A percentile compares a stretch with the other conserved stretches of the same genome.
Evolutionary conservation across 139 green algal species (phyloP).

Genomic region (Chlorella sorokiniana): DNA sequence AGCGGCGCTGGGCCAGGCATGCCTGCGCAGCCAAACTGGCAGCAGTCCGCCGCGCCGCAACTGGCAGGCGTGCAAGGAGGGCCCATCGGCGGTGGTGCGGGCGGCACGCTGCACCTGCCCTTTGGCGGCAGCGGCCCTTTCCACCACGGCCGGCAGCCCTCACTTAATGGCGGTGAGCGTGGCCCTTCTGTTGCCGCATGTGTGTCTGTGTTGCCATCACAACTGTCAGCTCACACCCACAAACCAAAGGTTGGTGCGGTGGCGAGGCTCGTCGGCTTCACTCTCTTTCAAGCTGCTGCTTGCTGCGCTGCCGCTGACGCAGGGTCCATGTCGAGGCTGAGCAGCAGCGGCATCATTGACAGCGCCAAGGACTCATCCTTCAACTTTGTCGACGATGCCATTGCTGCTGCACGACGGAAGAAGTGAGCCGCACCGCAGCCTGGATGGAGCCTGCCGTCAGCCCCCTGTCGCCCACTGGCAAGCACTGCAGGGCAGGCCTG

Average conservation of each 20-base stretch:
- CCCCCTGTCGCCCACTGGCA: too few relatives aligned
- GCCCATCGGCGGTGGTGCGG: too few relatives aligned
- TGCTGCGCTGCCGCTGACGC: not conserved
- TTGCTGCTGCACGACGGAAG: constrained; percentile 4
- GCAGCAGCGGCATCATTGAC: constrained; percentile 19
- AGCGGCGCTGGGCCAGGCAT: not conserved
- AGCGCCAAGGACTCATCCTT: constrained; percentile 24
- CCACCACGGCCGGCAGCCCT: not conserved
- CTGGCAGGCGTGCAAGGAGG: too few relatives aligned
- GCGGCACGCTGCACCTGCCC: not conserved
- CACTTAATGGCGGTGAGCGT: not conserved
- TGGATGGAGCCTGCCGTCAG: too few relatives aligned
- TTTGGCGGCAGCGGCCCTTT: not conserved
- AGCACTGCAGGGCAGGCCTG: too few relatives aligned
- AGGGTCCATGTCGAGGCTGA: not conserved
- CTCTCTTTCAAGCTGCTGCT: not conserved
- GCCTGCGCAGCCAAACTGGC: not conserved
- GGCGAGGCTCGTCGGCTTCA: not conserved
- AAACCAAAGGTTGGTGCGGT: not conserved
- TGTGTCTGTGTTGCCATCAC: not conserved
- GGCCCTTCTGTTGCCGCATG: not conserved
- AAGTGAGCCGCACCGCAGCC: constrained; percentile 2
- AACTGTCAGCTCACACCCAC: not conserved
- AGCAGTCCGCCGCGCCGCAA: too few relatives aligned
- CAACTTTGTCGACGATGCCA: constrained; percentile 29